phyloP scores from a whole-genome alignment of 352 stramenopile genomes.

The Globisporangium sylvaticum region DNA sequence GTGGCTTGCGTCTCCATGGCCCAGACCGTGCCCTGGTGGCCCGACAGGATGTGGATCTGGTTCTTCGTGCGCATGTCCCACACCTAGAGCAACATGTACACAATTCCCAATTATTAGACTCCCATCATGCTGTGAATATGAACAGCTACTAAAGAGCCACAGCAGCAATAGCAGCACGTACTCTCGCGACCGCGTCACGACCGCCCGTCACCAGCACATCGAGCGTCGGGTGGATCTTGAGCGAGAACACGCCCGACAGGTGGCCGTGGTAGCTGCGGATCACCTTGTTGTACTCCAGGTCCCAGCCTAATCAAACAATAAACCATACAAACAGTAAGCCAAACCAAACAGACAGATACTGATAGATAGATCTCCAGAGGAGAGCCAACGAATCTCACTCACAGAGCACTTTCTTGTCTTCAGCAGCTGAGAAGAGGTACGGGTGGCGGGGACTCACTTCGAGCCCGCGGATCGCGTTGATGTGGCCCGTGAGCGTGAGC shows the following conservation, averaged over 20 bases:
- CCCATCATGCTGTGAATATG: background rate
- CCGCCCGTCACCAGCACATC: conserved; percentile 98
- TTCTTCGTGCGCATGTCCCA: conserved; percentile 99
- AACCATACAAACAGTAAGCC: background rate
- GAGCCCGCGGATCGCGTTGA: conserved; percentile 96
- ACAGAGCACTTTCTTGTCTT: conserved; percentile 99
- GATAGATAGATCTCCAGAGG: background rate
- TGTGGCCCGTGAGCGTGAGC: conserved; percentile 98
- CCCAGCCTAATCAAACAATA: conserved; percentile 77
- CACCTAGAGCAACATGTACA: conserved; percentile 44
- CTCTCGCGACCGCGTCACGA: conserved; percentile 82
- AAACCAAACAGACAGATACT: background rate
- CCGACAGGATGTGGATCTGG: conserved; percentile 95
- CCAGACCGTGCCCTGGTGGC: conserved; percentile 96
- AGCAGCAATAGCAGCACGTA: conserved; percentile 28
- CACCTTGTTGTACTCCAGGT: conserved; percentile 99
- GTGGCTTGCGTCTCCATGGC: conserved; percentile 93
- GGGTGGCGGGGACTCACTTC: conserved; percentile 94
- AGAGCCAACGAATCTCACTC: conserved; percentile 4
- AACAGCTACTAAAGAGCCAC: background rate
- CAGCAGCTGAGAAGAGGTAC: conserved; percentile 97
- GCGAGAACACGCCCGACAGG: conserved; percentile 96
- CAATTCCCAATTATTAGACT: background rate
- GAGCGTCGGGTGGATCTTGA: conserved; percentile 97
- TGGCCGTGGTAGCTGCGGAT: conserved; percentile 99